Conservation (phyloP, 164 flowering plant species). For the Protea cynaroides region DNA sequence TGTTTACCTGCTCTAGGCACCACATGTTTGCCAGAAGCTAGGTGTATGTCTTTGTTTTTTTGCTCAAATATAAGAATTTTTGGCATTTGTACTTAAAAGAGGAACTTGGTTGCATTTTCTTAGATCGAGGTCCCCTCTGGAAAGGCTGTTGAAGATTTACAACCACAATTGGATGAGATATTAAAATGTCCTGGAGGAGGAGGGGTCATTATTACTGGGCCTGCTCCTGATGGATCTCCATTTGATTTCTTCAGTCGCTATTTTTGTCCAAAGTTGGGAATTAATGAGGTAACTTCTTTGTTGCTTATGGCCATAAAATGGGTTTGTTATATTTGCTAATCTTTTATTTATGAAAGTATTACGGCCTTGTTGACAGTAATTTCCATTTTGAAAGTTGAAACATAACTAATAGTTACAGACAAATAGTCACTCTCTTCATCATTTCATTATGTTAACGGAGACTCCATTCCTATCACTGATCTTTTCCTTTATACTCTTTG, state of each 20-base stretch:
- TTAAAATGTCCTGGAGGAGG: constrained; percentile 25
- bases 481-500: no score
- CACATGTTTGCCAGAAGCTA: no score
- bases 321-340: background rate
- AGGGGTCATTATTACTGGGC: constrained; percentile 29
- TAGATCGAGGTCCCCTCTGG: constrained; percentile 33
- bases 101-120: constrained; percentile 5
- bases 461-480: no score
- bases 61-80: background rate
- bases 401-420: background rate
- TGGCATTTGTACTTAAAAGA: background rate
- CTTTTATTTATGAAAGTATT: background rate
- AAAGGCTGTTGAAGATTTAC: constrained; percentile 20
- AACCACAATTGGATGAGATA: constrained; percentile 30
- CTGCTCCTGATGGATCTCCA: constrained; percentile 28
- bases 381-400: background rate
- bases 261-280: constrained; percentile 33
- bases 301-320: background rate
- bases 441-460: no score
- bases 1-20: no score
- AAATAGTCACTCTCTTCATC: no score
- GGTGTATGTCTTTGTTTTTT: background rate
- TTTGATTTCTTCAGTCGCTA: constrained; percentile 35
- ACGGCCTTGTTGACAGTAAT: background rate
- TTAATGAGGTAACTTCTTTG: constrained; percentile 27